These are phyloP conservation scores for Coccomyxa sp. DNA, from an alignment of 139 green algal species.

Conservation along the genomic window DNA sequence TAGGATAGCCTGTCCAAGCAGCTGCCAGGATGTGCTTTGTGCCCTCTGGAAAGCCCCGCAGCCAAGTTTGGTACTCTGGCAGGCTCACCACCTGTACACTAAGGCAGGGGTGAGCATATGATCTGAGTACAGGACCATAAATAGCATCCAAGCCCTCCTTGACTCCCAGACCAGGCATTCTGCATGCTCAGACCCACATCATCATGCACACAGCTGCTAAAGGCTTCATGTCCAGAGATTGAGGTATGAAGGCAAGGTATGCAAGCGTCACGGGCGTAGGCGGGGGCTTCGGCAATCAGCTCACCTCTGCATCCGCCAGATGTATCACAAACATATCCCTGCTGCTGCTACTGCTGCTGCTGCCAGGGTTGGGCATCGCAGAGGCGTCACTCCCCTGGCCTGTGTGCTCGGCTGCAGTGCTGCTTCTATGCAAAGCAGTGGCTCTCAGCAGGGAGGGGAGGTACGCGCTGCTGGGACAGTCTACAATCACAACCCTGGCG, in stretches of 20 bases:
- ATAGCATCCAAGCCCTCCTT: no score
- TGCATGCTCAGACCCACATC: no score
- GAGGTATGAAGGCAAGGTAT: no score
- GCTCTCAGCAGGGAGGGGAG: constrained; percentile 28
- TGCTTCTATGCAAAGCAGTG: no score
- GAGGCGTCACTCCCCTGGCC: no score
- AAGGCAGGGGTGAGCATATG: background rate
- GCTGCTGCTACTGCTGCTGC: background rate
- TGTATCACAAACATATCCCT: constrained; percentile 53
- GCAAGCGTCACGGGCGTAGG: no score
- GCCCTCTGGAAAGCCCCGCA: constrained; percentile 17
- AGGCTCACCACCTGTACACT: constrained; percentile 36
- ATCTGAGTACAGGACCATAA: no score
- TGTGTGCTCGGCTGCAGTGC: no score
- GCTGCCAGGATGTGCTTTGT: constrained; percentile 20
- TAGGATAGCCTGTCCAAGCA: background rate
- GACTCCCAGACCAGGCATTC: no score
- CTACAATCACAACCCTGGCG: constrained; percentile 75
- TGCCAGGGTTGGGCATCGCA: no score
- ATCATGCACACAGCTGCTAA: no score
- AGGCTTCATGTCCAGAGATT: no score
- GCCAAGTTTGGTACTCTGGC: constrained; percentile 35
- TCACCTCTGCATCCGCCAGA: constrained; percentile 48
- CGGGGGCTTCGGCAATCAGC: background rate
- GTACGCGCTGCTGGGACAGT: constrained; percentile 64